A percentile compares a stretch with the other conserved stretches of the same genome.
Conservation (phyloP, 1,139 yeast genomes). For the Magnusiomyces ingens region DNA sequence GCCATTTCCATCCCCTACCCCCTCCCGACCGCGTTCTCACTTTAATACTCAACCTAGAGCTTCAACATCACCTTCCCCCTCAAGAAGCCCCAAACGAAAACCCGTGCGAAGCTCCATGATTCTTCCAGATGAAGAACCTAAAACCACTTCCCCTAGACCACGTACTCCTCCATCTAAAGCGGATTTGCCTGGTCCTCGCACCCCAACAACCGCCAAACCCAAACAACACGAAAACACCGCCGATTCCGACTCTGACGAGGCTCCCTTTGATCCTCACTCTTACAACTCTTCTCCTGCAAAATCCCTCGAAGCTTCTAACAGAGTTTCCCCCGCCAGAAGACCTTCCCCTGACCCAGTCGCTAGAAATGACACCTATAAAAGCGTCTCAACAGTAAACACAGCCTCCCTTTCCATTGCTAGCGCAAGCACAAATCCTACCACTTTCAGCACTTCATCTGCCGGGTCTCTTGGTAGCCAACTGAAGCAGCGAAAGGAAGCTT, state of each 20-base stretch:
- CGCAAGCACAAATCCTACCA: slow-evolving; percentile 29
- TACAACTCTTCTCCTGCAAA: slow-evolving; percentile 17
- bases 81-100: too few relatives aligned
- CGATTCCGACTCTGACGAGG: slow-evolving; percentile 10
- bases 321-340: neutral
- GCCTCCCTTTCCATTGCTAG: slow-evolving; percentile 22
- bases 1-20: neutral
- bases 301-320: neutral
- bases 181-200: neutral
- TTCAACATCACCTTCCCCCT: neutral
- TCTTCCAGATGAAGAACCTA: too few relatives aligned
- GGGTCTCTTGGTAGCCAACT: slow-evolving; percentile 78
- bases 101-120: too few relatives aligned
- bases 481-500: slow-evolving; percentile 8
- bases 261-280: slow-evolving; percentile 28
- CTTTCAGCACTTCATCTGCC: slow-evolving; percentile 65
- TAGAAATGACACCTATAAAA: slow-evolving; percentile 24
- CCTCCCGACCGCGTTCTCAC: neutral
- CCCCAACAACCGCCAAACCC: neutral
- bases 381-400: slow-evolving; percentile 25
- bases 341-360: slow-evolving; percentile 10
- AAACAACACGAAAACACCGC: neutral
- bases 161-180: too few relatives aligned
- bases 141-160: too few relatives aligned
- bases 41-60: neutral